Evolutionary conservation across 768 basidiomycete species (phyloP), one percentile per base, ranked within the genome.

Genomic region (Clitopilus hobsonii): DNA sequence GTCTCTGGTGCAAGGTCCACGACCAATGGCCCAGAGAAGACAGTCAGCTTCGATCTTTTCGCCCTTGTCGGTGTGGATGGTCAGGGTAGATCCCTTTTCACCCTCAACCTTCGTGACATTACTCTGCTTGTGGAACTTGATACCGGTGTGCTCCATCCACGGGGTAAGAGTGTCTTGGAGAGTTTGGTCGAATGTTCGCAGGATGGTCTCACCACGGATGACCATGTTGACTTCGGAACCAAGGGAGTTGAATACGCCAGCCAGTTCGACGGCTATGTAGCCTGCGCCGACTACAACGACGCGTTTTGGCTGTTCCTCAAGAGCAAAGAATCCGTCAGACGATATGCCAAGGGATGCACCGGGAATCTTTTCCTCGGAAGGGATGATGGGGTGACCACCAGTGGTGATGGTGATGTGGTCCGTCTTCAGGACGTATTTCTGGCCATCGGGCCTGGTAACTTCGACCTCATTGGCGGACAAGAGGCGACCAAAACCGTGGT

Each of bases 241-340:
- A 54, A 97, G 84, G 6, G 91, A 79, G 70, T 98, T 84, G 72
- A 99, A 84, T 53, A 99, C 84, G 18, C 97, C 97, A 4, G 96
- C 93, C 47, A 99, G 84, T 71, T 99, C 97, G 58, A 98, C 91
- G 16, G 94, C 94, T 61, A 99, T 98, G 69, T 99, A 99, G 1
- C 97, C 97, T 13, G 97, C 97, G 47, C 97, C 97, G 38, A 98
- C 86, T 53, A 98, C 88, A 2, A 88, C 95, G 26, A 97, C 94
- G 55, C 94, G 84, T 71, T 88, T 91, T 7, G 97, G 97, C 69
- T 96, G 94, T 51, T 88, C 81, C 60, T 84, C 84, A 45, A 99
- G 83, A 45, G 85, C 91, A 63, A 99, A 99, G 78, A 99, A 99
- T 2, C 94, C 95, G 68, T 99, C 97, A 7, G 93, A 96, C 71